Base-by-base conservation (phyloP, 1,284 basidiomycete genomes). In the Rhodotorula sp. region DNA sequence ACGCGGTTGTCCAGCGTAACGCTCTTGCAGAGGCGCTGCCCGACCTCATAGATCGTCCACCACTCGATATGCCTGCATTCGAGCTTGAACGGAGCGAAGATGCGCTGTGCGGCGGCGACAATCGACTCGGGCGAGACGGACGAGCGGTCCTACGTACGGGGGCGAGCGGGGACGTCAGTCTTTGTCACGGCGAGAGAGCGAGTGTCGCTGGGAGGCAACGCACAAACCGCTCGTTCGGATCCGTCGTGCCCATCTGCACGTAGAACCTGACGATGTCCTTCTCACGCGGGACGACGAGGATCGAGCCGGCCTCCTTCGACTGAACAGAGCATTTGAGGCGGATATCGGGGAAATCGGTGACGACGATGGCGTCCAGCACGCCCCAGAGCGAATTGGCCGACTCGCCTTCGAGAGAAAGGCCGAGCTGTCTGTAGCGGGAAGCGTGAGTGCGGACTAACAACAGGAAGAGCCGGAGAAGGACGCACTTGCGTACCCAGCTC, bases 11-110 rank as follows among this genome's bases (percentile, higher is more conserved):
- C 81, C 9, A 86, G 82, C 3, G 88, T 88, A 80, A 87, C 91
- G 17, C 82, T 82, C 5, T 87, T 85, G 7, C 89, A 89, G 3
- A 92, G 88, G 8, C 91, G 86, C 78, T 91, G 91, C 3, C 91
- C 90, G 84, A 91, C 76, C 54, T 67, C 57, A 51, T 68, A 64
- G 2, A 64, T 36, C 1, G 67, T 54, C 36, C 51, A 69, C 67
- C 71, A 72, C 4, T 91, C 87, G 29, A 90, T 80, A 36, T 87
- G 82, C 3, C 85, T 85, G 36, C 85, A 84, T 17, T 85, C 81
- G 58, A 93, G 85, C 22, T 79, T 83, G 80, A 87, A 93, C 4
- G 92, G 92, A 60, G 84, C 75, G 46, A 93, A 83, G 7, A 88
- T 87, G 77, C 85, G 87, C 76, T 85, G 84, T 15, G 88, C 89